Evolutionary conservation across 2,329 filamentous ascomycete species (phyloP), one percentile per base, ranked within the genome.

Genomic region (Epichloe sylvatica): DNA sequence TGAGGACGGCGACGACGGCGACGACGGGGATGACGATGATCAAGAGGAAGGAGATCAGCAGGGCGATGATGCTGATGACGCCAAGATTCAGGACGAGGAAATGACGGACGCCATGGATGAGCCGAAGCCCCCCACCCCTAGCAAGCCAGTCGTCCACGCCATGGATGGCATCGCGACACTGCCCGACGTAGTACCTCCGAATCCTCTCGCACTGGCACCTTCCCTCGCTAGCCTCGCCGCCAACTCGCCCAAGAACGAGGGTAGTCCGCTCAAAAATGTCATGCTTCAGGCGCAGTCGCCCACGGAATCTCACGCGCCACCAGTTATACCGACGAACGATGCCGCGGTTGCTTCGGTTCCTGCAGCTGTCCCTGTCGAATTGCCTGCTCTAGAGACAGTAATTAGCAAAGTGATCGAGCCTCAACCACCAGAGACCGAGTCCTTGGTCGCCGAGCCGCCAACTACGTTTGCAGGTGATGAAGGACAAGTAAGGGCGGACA

Each of bases 241-340:
- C 44, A 53, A 56, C 36, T 62, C 67, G 3, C 64, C 66, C 1
- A 66, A 58, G 53, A 56, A 67, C 3, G 74, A 75, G 53, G 74
- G 74, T 3, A 78, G 74, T 47, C 74, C 74, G 0, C 60, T 77
- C 19, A 76, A 76, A 61, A 73, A 76, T 45, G 72, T 76, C 36
- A 62, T 73, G 30, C 52, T 74, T 15, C 67, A 65, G 9, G 74
- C 74, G n/a, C 66, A 64, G 7, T 75, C 74, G 9, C 71, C 74
- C 0, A 69, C 67, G 1, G 67, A 71, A 19, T 57, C 64, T 12
- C 42, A 45, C 21, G 34, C 52, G 9, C 40, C 53, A 23, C 46
- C 54, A 8, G 15, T 17, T 2, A 25, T 46, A 7, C 36, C 48
- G 39, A 38, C 36, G 7, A 33, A 40, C 4, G 23, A 38, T 19